Evolutionary conservation across 2,329 filamentous ascomycete species (phyloP).

Genomic region (Fusarium oligoseptatum): DNA sequence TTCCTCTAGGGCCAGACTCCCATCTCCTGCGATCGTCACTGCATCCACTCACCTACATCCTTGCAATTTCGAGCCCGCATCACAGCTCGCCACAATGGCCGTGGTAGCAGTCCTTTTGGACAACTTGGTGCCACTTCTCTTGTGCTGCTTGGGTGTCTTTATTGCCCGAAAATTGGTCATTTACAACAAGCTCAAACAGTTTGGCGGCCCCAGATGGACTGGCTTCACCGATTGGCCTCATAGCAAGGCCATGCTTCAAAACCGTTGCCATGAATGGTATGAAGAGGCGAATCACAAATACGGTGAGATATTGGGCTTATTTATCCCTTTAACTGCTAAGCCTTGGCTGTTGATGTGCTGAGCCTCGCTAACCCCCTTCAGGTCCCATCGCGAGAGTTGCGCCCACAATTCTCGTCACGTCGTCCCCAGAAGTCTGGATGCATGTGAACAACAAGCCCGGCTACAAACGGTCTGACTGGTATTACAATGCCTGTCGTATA

Average conservation of each 20-base stretch:
- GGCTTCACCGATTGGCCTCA: conserved; percentile 22
- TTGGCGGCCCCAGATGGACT: conserved; percentile 9
- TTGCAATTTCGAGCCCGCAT: no score
- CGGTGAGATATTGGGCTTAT: not conserved
- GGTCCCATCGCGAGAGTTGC: conserved; percentile 53
- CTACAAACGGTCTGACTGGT: conserved; percentile 60
- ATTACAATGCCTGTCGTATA: conserved; percentile 59
- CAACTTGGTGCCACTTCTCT: not conserved
- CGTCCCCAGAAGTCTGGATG: conserved; percentile 61
- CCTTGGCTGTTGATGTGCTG: fast-evolving
- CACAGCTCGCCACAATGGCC: not conserved
- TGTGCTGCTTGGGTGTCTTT: not conserved
- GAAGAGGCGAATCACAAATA: conserved; percentile 25
- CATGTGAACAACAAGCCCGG: conserved; percentile 58
- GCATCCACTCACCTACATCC: not conserved
- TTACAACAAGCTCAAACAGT: conserved; percentile 18
- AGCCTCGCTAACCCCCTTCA: conserved; percentile 8
- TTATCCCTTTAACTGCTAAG: no score
- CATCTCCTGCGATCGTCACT: not conserved
- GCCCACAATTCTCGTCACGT: conserved; percentile 63
- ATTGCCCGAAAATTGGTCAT: not conserved
- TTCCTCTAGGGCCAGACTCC: not conserved
- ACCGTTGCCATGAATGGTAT: conserved; percentile 21
- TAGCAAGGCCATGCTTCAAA: conserved; percentile 15
- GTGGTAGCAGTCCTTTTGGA: not conserved